Conservation (phyloP, 2,329 filamentous ascomycete genomes). For the Bipolaris cookei region DNA sequence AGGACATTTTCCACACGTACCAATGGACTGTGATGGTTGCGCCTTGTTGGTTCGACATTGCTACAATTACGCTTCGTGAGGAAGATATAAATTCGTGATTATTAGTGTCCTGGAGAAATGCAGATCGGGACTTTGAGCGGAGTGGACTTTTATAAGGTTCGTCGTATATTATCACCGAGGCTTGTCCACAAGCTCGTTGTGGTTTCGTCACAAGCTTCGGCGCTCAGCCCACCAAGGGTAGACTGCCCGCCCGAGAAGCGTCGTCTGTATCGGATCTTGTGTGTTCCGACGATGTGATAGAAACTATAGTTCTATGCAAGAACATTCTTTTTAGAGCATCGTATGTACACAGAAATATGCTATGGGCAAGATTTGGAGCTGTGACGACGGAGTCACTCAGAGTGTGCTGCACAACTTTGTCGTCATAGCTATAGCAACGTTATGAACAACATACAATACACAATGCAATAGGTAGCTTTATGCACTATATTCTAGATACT, state of each 20-base stretch:
- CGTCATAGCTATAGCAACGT: background rate
- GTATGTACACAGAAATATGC: background rate
- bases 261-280: slow-evolving; percentile 9
- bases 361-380: background rate
- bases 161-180: slow-evolving; percentile 10
- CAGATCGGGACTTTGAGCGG: background rate
- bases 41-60: slow-evolving; percentile 38
- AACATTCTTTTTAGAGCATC: background rate
- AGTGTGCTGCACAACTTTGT: background rate
- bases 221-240: slow-evolving; percentile 12
- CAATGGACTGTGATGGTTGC: slow-evolving; percentile 48
- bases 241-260: slow-evolving; percentile 1
- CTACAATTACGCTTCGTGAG: background rate
- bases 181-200: slow-evolving; percentile 4
- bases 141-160: background rate
- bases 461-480: background rate
- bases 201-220: slow-evolving; percentile 13
- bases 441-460: background rate
- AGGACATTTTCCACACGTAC: slow-evolving; percentile 25
- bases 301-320: background rate
- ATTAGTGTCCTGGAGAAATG: background rate
- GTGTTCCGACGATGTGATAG: slow-evolving; percentile 1
- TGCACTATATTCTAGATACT: no score
- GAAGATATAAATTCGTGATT: background rate
- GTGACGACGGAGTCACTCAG: background rate